Base-by-base conservation (phyloP, 2,329 filamentous ascomycete species). In the Colletotrichum zoysiae region DNA sequence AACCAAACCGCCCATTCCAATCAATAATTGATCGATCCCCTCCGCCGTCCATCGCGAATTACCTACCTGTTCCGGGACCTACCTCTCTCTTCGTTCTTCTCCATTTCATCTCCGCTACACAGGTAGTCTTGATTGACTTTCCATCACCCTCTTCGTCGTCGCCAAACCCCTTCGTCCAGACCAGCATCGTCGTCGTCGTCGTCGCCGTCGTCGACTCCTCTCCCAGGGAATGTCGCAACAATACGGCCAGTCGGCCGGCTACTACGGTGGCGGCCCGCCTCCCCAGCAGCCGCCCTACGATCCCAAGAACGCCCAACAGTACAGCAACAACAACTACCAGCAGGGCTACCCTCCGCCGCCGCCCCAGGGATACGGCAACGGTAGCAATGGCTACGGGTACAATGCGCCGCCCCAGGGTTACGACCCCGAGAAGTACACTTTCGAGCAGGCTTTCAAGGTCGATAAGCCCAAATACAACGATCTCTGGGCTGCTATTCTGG, bases 401-500 rank as follows among this genome's bases (percentile, higher is more conserved):
- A 79, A 81, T 64, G 64, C 73, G 55, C 73, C 71, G 58, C 79
- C 81, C 14, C 80, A 81, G 2, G 78, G 82, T 63, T 75, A 78
- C 42, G 78, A 81, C 53, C 80, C 80, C 65, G 85, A 87, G 73
- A 89, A 89, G 78, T 83, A 84, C 44, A 83, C 83, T 40, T 98
- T 97, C 79, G 90, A 95, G 26, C 88, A 98, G 78, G 89, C 91
- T 1, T 98, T 98, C 86, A 92, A 92, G 81, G 82, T 98, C 64
- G 89, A 93, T 63, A 91, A 85, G 74, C 94, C 94, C n/a, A 97
- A 95, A 81, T 97, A 88, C 83, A 94, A 98, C 78, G 95, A 98
- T 79, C 79, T 93, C 35, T 98, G 95, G 95, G 95, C 95, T 4
- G 95, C 92, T 5, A 83, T 97, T 51, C 84, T 98, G 78, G 91